phyloP scores from a whole-genome alignment of 2,329 filamentous ascomycete species.

The Gliomastix tumulicola region DNA sequence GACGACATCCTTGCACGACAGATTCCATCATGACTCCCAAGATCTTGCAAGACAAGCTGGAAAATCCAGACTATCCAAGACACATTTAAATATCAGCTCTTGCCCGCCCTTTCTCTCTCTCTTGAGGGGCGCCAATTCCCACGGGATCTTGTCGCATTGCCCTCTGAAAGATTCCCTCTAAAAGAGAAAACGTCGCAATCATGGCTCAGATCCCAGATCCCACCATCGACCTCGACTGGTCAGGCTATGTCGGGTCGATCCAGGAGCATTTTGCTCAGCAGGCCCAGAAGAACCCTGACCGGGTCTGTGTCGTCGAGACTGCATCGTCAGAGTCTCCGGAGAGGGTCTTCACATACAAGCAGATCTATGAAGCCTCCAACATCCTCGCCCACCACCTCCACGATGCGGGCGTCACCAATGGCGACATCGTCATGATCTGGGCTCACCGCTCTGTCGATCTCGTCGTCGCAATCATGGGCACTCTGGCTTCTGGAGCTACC shows the following conservation, averaged over 20 bases:
- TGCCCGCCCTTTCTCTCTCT: too few relatives aligned
- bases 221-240: slow-evolving; percentile 61
- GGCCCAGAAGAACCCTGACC: slow-evolving; percentile 60
- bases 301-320: slow-evolving; percentile 43
- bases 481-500: slow-evolving; percentile 52
- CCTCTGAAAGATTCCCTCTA: too few relatives aligned
- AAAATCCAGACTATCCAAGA: too few relatives aligned
- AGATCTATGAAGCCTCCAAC: slow-evolving; percentile 83
- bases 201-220: slow-evolving; percentile 67
- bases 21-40: too few relatives aligned
- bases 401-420: slow-evolving; percentile 62
- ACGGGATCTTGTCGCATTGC: too few relatives aligned
- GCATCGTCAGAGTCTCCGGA: slow-evolving; percentile 34
- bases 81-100: too few relatives aligned
- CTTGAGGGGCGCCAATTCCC: too few relatives aligned
- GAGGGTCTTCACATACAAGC: slow-evolving; percentile 71
- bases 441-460: slow-evolving; percentile 71
- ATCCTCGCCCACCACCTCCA: slow-evolving; percentile 72
- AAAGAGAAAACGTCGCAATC: too few relatives aligned
- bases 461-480: slow-evolving; percentile 70
- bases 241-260: slow-evolving; percentile 57
- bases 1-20: too few relatives aligned
- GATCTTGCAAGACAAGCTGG: too few relatives aligned
- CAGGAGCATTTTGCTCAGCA: slow-evolving; percentile 63
- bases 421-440: slow-evolving; percentile 91